A percentile compares a stretch with the other conserved stretches of the same genome.
phyloP scores from a whole-genome alignment of 805 yeast genomes.

The Diddensiella caesifluorescens region DNA sequence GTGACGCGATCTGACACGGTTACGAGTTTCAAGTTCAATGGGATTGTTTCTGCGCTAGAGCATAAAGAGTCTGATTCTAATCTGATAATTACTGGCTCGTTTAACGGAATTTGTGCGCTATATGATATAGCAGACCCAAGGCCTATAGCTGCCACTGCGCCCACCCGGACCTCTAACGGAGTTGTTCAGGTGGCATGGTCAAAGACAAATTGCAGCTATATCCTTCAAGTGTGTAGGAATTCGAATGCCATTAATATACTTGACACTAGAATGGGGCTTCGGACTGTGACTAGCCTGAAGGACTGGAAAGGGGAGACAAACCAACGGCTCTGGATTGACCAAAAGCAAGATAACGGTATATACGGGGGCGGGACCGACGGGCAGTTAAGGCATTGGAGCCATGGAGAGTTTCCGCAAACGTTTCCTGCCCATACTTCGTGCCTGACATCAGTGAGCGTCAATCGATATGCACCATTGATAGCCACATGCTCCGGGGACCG shows the following conservation, averaged over 20 bases:
- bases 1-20: conserved; percentile 1
- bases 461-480: neutral
- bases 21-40: conserved; percentile 3
- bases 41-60: conserved; percentile 8
- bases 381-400: neutral
- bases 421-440: no score
- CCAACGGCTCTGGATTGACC: conserved; percentile 19
- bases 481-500: neutral
- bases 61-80: conserved; percentile 1
- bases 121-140: conserved; percentile 5
- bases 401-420: no score
- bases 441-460: neutral
- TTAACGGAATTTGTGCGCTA: conserved; percentile 7
- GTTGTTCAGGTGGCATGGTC: conserved; percentile 23
- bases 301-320: conserved; percentile 20
- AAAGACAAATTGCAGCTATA: conserved; percentile 13
- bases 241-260: conserved; percentile 18
- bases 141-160: neutral
- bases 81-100: conserved; percentile 10
- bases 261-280: conserved; percentile 22
- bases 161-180: conserved; percentile 15
- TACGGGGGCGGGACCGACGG: conserved; percentile 17
- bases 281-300: conserved; percentile 13
- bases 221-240: conserved; percentile 17
- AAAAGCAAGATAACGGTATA: conserved; percentile 11